Evolutionary conservation across 1,284 basidiomycete genomes (phyloP).

Genomic region (Trichosporon ovoides): DNA sequence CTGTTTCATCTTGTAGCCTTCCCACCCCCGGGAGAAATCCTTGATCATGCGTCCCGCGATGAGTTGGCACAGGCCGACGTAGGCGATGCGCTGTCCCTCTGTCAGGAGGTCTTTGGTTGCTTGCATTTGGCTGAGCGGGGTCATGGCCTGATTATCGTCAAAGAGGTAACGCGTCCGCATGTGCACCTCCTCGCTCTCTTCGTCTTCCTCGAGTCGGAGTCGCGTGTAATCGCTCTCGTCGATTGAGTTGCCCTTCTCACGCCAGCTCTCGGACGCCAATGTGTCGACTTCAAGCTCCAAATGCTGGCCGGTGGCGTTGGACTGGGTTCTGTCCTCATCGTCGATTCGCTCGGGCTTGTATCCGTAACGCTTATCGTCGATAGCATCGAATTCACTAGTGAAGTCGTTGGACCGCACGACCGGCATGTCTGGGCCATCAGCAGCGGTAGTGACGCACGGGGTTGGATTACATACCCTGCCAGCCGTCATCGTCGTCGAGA

Average conservation of each 20-base stretch:
- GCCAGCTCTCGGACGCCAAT: slow-evolving; percentile 78
- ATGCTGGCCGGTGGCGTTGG: slow-evolving; percentile 50
- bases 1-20: slow-evolving; percentile 32
- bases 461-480: slow-evolving; percentile 39
- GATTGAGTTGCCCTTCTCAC: slow-evolving; percentile 64
- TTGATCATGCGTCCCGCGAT: slow-evolving; percentile 71
- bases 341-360: slow-evolving; percentile 62
- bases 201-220: slow-evolving; percentile 74
- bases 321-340: slow-evolving; percentile 27
- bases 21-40: slow-evolving; percentile 55
- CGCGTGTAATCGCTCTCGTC: slow-evolving; percentile 70
- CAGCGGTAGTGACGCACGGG: not conserved
- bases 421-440: slow-evolving; percentile 67
- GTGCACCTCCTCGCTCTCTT: slow-evolving; percentile 82
- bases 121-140: slow-evolving; percentile 95
- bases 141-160: slow-evolving; percentile 95
- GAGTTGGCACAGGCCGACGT: slow-evolving; percentile 84
- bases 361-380: slow-evolving; percentile 68
- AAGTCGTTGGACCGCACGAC: slow-evolving; percentile 68
- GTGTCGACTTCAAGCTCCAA: slow-evolving; percentile 70
- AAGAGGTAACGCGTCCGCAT: slow-evolving; percentile 86
- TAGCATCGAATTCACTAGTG: slow-evolving; percentile 72
- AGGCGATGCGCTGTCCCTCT: slow-evolving; percentile 89
- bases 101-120: slow-evolving; percentile 88
- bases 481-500: slow-evolving; percentile 46